phyloP scores from a whole-genome alignment of 2,329 filamentous ascomycete species.

The Penicillium sp. region DNA sequence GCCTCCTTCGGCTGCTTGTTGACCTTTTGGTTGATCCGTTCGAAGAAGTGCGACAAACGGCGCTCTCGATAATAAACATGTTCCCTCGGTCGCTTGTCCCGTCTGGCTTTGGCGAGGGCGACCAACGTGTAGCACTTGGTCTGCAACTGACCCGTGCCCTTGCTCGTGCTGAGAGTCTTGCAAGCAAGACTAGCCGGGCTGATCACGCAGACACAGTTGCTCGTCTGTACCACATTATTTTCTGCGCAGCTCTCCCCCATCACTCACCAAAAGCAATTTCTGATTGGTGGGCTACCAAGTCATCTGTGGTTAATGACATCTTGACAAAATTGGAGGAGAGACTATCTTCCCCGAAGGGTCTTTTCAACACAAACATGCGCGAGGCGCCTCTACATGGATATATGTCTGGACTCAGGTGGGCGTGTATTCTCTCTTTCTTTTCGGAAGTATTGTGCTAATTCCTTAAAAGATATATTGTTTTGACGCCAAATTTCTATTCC shows the following conservation, averaged over 20 bases:
- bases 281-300: conserved; percentile 37
- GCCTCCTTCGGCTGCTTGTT: conserved; percentile 57
- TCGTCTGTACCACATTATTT: conserved; percentile 68
- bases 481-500: conserved; percentile 41
- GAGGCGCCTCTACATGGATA: conserved; percentile 67
- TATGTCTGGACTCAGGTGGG: conserved; percentile 63
- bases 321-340: conserved; percentile 63
- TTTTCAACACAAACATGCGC: conserved; percentile 65
- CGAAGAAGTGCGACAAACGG: conserved; percentile 73
- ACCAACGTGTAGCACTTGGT: conserved; percentile 21
- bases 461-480: conserved; percentile 47
- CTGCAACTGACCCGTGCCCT: conserved; percentile 34
- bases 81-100: conserved; percentile 35
- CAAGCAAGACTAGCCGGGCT: conserved; percentile 67
- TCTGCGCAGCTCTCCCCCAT: conserved; percentile 52
- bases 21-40: conserved; percentile 87
- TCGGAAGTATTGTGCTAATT: neutral
- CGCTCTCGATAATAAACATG: conserved; percentile 47
- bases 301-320: conserved; percentile 57
- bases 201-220: conserved; percentile 92
- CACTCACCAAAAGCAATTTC: conserved; percentile 11
- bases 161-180: conserved; percentile 36
- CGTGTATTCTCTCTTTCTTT: neutral
- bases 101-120: conserved; percentile 6
- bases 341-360: conserved; percentile 58